A percentile compares a stretch with the other conserved stretches of the same genome.
These are phyloP conservation scores for Madurella mycetomatis DNA, from an alignment of 2,329 filamentous ascomycete genomes.

Conservation along the genomic window DNA sequence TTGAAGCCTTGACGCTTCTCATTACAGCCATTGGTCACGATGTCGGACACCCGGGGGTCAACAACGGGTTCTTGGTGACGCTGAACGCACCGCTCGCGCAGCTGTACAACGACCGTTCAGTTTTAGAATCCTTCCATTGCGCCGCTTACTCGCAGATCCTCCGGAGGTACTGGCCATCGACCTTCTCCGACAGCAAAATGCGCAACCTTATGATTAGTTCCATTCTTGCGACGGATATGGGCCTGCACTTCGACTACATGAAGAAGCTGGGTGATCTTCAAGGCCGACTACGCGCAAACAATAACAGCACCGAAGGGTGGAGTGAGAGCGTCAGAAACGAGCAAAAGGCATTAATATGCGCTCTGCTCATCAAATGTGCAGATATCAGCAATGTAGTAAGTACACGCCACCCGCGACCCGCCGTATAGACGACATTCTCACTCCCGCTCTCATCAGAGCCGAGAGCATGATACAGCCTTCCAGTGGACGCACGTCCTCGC, in stretches of 20 bases:
- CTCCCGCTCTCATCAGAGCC: slow-evolving; percentile 53
- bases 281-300: slow-evolving; percentile 65
- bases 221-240: slow-evolving; percentile 98
- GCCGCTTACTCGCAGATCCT: slow-evolving; percentile 96
- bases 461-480: slow-evolving; percentile 74
- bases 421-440: slow-evolving; percentile 9
- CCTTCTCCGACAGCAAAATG: slow-evolving; percentile 74
- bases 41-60: slow-evolving; percentile 94
- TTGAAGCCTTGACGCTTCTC: slow-evolving; percentile 83
- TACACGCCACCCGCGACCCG: slow-evolving; percentile 25
- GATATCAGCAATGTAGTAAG: slow-evolving; percentile 97
- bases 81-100: slow-evolving; percentile 90
- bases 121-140: slow-evolving; percentile 95
- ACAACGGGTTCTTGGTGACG: slow-evolving; percentile 91
- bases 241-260: slow-evolving; percentile 96
- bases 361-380: slow-evolving; percentile 92
- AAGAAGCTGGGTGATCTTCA: slow-evolving; percentile 76
- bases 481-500: slow-evolving; percentile 93
- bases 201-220: slow-evolving; percentile 91
- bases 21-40: slow-evolving; percentile 98
- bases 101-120: slow-evolving; percentile 93
- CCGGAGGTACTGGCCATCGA: slow-evolving; percentile 82
- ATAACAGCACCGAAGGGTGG: slow-evolving; percentile 64
- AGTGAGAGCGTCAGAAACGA: slow-evolving; percentile 70
- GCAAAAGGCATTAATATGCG: slow-evolving; percentile 76